Percentiles rank a stretch among this genome's conserved stretches.
These are phyloP conservation scores for Vanderwaltozyma polyspora DNA, from an alignment of 805 yeast species.

Conservation along the genomic window DNA sequence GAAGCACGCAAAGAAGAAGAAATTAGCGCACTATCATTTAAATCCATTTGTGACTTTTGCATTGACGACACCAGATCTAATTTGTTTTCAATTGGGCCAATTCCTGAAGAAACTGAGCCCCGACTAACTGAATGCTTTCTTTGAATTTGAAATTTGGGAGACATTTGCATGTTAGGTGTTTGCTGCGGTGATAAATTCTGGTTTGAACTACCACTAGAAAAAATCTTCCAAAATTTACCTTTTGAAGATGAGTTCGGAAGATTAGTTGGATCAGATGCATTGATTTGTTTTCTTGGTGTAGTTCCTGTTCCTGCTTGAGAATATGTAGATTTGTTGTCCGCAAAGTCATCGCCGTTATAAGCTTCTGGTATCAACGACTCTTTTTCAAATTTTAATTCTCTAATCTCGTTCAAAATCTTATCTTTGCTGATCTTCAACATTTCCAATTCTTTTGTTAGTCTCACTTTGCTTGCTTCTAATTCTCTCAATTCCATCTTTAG, in stretches of 20 bases:
- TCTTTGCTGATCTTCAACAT: constrained; percentile 38
- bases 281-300: constrained; percentile 2
- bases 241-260: constrained; percentile 10
- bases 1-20: neutral
- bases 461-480: constrained; percentile 34
- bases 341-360: neutral
- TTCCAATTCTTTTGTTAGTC: constrained; percentile 39
- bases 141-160: neutral
- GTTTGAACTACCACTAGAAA: constrained; percentile 6
- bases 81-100: neutral
- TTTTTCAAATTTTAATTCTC: constrained; percentile 17
- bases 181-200: constrained; percentile 2
- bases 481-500: constrained; percentile 32
- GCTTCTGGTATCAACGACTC: neutral
- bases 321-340: constrained; percentile 1
- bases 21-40: neutral
- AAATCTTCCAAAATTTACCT: constrained; percentile 27
- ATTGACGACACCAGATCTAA: no score
- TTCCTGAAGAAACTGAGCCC: neutral
- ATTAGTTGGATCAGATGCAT: constrained; percentile 1
- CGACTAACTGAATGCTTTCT: neutral
- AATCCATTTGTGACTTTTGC: neutral
- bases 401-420: constrained; percentile 36
- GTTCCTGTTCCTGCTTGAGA: neutral
- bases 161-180: neutral